A percentile compares a stretch with the other conserved stretches of the same genome.
These are phyloP conservation scores for Quercus mongolica DNA, from an alignment of 306 rosid genomes.

Conservation along the genomic window DNA sequence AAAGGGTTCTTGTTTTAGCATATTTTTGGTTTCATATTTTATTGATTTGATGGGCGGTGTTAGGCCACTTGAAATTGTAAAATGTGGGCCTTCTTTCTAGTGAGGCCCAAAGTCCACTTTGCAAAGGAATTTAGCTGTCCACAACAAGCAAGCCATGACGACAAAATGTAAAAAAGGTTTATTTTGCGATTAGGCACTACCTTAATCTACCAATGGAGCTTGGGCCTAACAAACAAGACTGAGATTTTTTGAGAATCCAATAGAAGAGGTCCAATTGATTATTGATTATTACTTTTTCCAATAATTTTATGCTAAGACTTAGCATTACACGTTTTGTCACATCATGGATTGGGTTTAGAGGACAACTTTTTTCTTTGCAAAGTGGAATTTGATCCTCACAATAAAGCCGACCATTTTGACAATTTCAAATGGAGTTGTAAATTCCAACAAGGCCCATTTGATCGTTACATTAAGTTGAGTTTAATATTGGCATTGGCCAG, in stretches of 20 bases:
- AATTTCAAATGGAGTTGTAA: background rate
- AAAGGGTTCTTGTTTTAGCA: no score
- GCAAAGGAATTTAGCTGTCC: background rate
- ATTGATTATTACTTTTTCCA: no score
- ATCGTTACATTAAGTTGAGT: background rate
- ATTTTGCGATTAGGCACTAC: no score
- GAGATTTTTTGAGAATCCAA: no score
- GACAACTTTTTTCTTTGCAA: background rate
- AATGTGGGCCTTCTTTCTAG: background rate
- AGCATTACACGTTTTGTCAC: background rate
- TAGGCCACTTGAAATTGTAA: background rate
- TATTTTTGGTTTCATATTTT: no score
- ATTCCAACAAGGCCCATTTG: background rate
- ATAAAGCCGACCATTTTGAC: background rate
- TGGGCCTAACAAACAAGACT: no score
- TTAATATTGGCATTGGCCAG: no score
- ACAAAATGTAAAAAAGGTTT: background rate
- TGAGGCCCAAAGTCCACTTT: background rate
- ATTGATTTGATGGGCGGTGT: no score
- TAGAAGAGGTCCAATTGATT: no score
- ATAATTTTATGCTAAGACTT: background rate
- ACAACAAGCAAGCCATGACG: background rate
- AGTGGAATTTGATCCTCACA: background rate
- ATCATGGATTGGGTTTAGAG: background rate
- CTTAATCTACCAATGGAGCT: no score